Base-by-base conservation (phyloP, 441 rosid genomes). In the Dalechampia spathulata region DNA sequence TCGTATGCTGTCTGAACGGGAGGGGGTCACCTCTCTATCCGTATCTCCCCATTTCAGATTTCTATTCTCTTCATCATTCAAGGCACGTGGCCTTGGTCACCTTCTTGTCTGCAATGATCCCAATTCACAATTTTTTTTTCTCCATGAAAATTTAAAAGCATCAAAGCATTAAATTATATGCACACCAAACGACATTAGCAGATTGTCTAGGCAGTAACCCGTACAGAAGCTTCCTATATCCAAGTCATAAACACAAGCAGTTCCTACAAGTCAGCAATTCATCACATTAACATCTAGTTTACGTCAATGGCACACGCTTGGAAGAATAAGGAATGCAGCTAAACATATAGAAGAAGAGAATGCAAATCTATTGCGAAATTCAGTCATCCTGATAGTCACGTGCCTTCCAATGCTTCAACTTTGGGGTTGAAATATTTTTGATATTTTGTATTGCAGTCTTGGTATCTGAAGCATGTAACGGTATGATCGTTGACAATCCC, bases 401-500 rank as follows among this genome's bases (percentile, higher is more conserved):
- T 55, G 21, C 48, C 60, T 64, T 71, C 73, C 48, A 68, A 45
- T 48, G 61, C 73, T 55, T 58, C 68, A 14, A 34, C 40, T 39
- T 38, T 66, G 14, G 71, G 55, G 46, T 52, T 57, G 19, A 37
- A 17, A 50, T 61, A 65, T 63, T 49, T 66, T 58, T 60, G 55
- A 41, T 40, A 30, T 25, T 58, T 61, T n/a, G 58, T 67, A 60
- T 50, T 63, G 71, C 89, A 82, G 58, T 82, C 87, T 30, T 73
- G 83, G 77, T 72, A 82, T 73, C 95, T 77, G 77, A 73, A 86
- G 72, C 98, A 91, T 40, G 74, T 59, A 52, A 72, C 41, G 39
- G 86, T 86, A 75, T 91, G 98, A 62, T 91, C 96, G 19, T 86
- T 88, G 25, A 80, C 86, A 22, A 88, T 72, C 15, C 95, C 93